Evolutionary conservation across 2,329 filamentous ascomycete genomes (phyloP), one percentile per base, ranked within the genome.

Genomic region (Bisporella sp.): DNA sequence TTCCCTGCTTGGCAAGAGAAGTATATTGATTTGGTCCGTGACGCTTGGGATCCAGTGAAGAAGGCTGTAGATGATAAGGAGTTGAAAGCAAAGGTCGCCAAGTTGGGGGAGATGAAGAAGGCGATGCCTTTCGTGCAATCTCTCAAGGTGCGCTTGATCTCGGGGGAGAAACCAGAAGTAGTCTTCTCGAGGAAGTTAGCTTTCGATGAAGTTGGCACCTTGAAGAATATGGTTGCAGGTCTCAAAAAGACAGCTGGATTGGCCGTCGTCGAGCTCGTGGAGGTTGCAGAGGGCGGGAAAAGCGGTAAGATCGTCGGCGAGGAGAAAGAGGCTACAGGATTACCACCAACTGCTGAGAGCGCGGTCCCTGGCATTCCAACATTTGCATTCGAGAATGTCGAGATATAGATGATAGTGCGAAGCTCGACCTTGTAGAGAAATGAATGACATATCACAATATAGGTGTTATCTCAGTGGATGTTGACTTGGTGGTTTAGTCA

Each of bases 41-140:
- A 87, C 62, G 73, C 81, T 54, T 89, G 89, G 71, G 77, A 87
- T 54, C 68, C 77, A 13, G 59, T 77, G 45, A 80, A 72, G 57
- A 74, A 87, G 57, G 72, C 74, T 7, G 71, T 87, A 57, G 84
- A 95, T 64, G 88, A 95, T 67, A 95, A 95, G 74, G 82, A 81
- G 50, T 74, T 96, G 44, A 87, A 83, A 62, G 83, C 82, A 58
- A 79, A 83, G 64, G 84, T 96, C 51, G 82, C 82, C 59, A 95
- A 95, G 75, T 76, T 89, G 64, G 83, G 82, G 41, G 88, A 95
- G 71, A 89, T 90, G 78, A 99, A 97, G 81, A 93, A 95, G 73
- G 92, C 90, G 2, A 97, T 97, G 92, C 93, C 93, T 0, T 97
- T 96, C 64, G 84, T 96, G 46, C 91, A 97, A 72, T 72, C 68